phyloP scores from a whole-genome alignment of 1,284 basidiomycete genomes.

The Wallemia hederae region DNA sequence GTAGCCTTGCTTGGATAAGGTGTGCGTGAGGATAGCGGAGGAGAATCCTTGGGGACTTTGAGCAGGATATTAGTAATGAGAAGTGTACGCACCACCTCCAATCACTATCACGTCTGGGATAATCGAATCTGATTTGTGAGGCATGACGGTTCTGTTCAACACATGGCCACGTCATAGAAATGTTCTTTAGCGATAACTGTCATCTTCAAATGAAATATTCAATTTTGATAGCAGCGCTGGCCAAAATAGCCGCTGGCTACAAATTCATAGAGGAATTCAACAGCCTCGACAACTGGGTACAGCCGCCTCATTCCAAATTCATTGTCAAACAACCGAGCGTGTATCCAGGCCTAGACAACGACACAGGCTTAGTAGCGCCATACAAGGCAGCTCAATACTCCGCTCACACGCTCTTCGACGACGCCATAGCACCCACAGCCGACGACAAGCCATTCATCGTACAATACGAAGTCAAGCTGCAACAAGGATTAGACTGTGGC shows the following conservation, averaged over 20 bases:
- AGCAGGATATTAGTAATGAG: neutral
- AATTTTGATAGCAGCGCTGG: neutral
- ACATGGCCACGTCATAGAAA: neutral
- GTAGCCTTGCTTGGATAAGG: neutral
- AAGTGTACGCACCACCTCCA: neutral
- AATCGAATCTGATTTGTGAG: neutral
- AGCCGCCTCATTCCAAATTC: slow-evolving; percentile 32
- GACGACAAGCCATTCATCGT: slow-evolving; percentile 53
- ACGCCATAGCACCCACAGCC: slow-evolving; percentile 42
- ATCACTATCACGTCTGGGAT: neutral
- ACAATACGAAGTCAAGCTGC: slow-evolving; percentile 97
- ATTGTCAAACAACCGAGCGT: slow-evolving; percentile 67
- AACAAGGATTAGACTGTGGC: slow-evolving; percentile 96
- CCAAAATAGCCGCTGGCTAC: neutral
- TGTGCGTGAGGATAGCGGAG: neutral
- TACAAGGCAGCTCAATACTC: slow-evolving; percentile 82
- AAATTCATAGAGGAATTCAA: too few species aligned
- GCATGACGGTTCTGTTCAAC: neutral
- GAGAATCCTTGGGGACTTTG: neutral
- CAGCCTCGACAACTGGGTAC: neutral
- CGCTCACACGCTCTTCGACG: slow-evolving; percentile 68
- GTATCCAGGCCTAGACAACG: slow-evolving; percentile 35
- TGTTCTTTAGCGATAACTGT: neutral
- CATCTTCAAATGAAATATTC: neutral
- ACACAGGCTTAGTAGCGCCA: slow-evolving; percentile 72